Base-by-base conservation (phyloP, 345 rosid genomes). In the Pistacia vera region DNA sequence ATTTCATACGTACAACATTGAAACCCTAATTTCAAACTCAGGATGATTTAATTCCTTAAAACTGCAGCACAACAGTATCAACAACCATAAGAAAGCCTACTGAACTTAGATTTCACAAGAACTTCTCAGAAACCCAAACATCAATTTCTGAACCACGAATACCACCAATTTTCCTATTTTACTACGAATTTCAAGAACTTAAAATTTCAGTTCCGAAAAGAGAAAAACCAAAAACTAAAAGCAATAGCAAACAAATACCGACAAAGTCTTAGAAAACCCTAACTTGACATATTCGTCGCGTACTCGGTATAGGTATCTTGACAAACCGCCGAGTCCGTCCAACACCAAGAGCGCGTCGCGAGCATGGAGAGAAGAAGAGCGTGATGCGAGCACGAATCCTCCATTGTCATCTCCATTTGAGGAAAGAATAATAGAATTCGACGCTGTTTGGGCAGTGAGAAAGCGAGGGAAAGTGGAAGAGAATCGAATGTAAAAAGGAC, bases 351-450 rank as follows among this genome's bases (percentile, higher is more conserved):
- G 76, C 73, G 83, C 77, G n/a, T 81, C 86, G 80, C 81, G 82
- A 66, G 87, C 75, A 83, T 72, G 82, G 83, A 83, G 66, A 63
- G 81, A 77, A 81, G 80, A 72, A 80, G 82, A 73, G 74, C 73
- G 71, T 67, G 66, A 73, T 66, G 82, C 56, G 86, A 85, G 75
- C 77, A 78, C 77, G 84, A 85, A 74, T 81, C 86, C 76, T 84
- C 91, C 92, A 88, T 86, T 68, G 79, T 78, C 86, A 85, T 78
- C 84, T 83, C 86, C 92, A 90, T 91, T 82, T 58, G 77, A 63
- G 35, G 17, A 75, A 44, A 49, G 48, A 58, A 56, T 22, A 49
- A 69, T n/a, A 20, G 69, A 44, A 30, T 48, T 22, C 8, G 2
- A 67, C 49, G 52, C 69, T 36, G 83, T 64, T 74, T 79, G 81